Evolutionary conservation across 768 basidiomycete genomes (phyloP).

Genomic region (Ramaria sp.): DNA sequence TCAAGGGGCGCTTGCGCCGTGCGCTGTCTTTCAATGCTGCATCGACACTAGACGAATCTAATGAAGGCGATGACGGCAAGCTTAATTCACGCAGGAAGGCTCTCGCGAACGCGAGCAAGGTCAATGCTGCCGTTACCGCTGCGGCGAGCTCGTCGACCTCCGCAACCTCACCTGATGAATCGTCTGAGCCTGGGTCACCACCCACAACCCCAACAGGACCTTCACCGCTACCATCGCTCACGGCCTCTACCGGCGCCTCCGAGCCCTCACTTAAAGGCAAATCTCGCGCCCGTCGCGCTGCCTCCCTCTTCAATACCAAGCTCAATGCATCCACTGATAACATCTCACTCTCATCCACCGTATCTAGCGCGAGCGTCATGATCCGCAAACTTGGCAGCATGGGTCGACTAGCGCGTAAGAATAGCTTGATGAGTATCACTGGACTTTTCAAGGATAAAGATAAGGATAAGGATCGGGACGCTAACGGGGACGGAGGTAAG

Average conservation of each 20-base stretch:
- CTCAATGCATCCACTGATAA: slow-evolving; percentile 87
- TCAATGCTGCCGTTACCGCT: slow-evolving; percentile 10
- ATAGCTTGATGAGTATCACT: slow-evolving; percentile 84
- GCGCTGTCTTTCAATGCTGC: slow-evolving; percentile 57
- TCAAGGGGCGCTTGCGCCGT: slow-evolving; percentile 69
- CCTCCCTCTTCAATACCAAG: slow-evolving; percentile 77
- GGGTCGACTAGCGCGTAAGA: slow-evolving; percentile 79
- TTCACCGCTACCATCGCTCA: slow-evolving; percentile 9
- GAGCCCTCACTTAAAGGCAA: neutral
- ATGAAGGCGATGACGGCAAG: slow-evolving; percentile 28
- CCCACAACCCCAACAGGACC: slow-evolving; percentile 18
- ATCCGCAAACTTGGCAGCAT: slow-evolving; percentile 90
- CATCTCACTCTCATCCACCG: slow-evolving; percentile 90
- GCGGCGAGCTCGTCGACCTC: neutral
- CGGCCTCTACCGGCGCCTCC: neutral
- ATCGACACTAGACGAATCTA: slow-evolving; percentile 47
- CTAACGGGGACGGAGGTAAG: slow-evolving; percentile 22
- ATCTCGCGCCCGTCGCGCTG: slow-evolving; percentile 32
- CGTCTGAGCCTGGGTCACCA: neutral
- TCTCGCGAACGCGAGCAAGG: slow-evolving; percentile 11
- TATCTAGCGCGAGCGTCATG: slow-evolving; percentile 91
- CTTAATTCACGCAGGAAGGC: slow-evolving; percentile 11
- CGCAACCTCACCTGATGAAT: neutral
- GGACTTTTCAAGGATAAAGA: slow-evolving; percentile 86
- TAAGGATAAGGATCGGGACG: slow-evolving; percentile 31